Conservation (phyloP, 2,329 filamentous ascomycete species). For the Bipolaris victoriae region DNA sequence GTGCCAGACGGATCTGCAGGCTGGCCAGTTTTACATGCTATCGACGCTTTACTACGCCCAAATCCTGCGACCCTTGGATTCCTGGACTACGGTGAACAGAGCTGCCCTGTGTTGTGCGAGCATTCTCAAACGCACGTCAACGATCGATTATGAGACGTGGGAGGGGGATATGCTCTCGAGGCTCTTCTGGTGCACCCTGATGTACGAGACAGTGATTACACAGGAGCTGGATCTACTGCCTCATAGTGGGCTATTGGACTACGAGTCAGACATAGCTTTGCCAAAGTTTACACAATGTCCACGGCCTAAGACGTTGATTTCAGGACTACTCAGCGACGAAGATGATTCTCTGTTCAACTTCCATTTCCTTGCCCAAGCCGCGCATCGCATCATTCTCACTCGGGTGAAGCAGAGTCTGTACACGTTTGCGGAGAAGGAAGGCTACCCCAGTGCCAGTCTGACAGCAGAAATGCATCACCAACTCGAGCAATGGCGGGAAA, state of each 20-base stretch:
- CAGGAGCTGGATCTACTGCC: conserved; percentile 60
- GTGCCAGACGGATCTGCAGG: conserved; percentile 56
- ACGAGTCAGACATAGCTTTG: conserved; percentile 60
- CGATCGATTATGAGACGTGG: conserved; percentile 57
- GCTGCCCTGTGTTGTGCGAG: conserved; percentile 58
- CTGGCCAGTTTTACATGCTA: conserved; percentile 60
- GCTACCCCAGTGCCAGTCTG: conserved; percentile 54
- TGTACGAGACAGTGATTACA: conserved; percentile 63
- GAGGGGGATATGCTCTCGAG: conserved; percentile 63
- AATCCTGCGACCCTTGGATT: conserved; percentile 60
- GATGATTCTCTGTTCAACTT: conserved; percentile 63
- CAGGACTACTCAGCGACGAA: conserved; percentile 49
- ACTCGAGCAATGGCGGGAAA: conserved; percentile 61
- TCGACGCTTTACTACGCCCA: conserved; percentile 61
- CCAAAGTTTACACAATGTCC: conserved; percentile 60
- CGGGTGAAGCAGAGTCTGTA: conserved; percentile 60
- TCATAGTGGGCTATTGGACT: conserved; percentile 57
- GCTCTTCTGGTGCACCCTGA: conserved; percentile 62
- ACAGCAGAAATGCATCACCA: conserved; percentile 61
- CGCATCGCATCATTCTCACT: conserved; percentile 62
- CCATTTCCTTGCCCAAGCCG: conserved; percentile 63
- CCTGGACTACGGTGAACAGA: conserved; percentile 60
- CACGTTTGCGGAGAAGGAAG: conserved; percentile 53
- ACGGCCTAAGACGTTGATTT: conserved; percentile 42
- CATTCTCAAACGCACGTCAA: conserved; percentile 53